Conservation (phyloP, 2,329 filamentous ascomycete genomes). For the Fusarium pseudoanthophilum region DNA sequence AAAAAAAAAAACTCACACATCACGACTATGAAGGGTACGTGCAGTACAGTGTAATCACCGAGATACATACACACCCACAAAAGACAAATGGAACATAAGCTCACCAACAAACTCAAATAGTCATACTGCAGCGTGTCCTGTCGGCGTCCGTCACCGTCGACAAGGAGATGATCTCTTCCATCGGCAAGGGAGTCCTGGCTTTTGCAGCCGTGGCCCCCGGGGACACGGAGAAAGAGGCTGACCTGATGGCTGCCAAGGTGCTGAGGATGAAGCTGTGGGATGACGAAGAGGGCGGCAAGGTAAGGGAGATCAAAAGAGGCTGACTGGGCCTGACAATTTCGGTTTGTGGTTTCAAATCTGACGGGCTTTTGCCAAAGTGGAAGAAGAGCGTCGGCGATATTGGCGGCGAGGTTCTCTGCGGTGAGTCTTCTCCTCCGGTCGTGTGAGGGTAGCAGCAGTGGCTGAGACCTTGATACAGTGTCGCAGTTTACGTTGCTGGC, state of each 20-base stretch:
- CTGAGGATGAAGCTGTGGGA: slow-evolving; percentile 94
- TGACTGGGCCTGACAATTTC: background rate
- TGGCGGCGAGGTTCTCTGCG: slow-evolving; percentile 91
- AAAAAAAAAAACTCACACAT: background rate
- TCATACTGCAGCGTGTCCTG: slow-evolving; percentile 91
- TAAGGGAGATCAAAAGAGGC: slow-evolving; percentile 49
- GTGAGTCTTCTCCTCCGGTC: slow-evolving; percentile 57
- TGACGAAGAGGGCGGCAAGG: slow-evolving; percentile 76
- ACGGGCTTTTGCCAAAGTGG: slow-evolving; percentile 73
- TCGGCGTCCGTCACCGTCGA: slow-evolving; percentile 97
- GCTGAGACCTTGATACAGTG: slow-evolving; percentile 64
- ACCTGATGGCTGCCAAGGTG: slow-evolving; percentile 84
- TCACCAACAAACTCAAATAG: slow-evolving; percentile 58
- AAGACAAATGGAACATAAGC: slow-evolving; percentile 6
- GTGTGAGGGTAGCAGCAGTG: background rate
- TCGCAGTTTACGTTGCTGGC: slow-evolving; percentile 97
- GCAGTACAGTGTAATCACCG: slow-evolving; percentile 1
- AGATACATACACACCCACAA: background rate
- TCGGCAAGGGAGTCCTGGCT: slow-evolving; percentile 89
- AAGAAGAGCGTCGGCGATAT: slow-evolving; percentile 91
- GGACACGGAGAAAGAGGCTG: slow-evolving; percentile 89
- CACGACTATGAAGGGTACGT: slow-evolving; percentile 41
- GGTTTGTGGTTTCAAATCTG: slow-evolving; percentile 5
- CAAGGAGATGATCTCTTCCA: slow-evolving; percentile 87
- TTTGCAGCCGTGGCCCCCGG: slow-evolving; percentile 91